Evolutionary conservation across 2,329 filamentous ascomycete genomes (phyloP).

Genomic region (Sporothrix schenckii): DNA sequence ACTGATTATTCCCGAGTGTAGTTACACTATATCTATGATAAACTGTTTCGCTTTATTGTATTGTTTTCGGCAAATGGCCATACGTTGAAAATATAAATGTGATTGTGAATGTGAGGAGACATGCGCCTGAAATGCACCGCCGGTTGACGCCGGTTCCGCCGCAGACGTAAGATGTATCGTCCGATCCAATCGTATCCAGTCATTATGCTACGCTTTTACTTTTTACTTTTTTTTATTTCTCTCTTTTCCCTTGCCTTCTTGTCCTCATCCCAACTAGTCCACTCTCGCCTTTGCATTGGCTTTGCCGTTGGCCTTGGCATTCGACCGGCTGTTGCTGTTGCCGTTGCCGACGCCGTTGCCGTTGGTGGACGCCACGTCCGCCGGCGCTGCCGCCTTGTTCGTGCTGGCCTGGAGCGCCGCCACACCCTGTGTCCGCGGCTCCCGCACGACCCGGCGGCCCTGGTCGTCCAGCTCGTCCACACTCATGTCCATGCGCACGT

Average conservation of each 20-base stretch:
- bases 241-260: too few species aligned
- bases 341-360: background rate
- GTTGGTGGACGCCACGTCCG: background rate
- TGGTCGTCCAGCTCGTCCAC: conserved; percentile 57
- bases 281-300: background rate
- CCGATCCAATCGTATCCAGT: conserved; percentile 12
- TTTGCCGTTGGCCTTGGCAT: background rate
- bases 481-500: conserved; percentile 80
- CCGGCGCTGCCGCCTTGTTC: background rate
- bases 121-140: background rate
- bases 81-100: background rate
- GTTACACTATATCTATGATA: background rate
- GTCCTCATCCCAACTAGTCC: background rate
- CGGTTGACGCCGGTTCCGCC: background rate
- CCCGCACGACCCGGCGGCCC: background rate
- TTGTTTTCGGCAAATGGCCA: background rate
- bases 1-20: background rate
- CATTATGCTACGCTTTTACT: background rate
- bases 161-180: background rate
- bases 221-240: background rate
- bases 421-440: background rate
- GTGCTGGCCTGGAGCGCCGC: background rate
- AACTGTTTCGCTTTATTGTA: background rate
- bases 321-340: background rate
- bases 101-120: background rate